These are phyloP conservation scores for Grigorovia humatica DNA, from an alignment of 805 yeast genomes.

Conservation along the genomic window DNA sequence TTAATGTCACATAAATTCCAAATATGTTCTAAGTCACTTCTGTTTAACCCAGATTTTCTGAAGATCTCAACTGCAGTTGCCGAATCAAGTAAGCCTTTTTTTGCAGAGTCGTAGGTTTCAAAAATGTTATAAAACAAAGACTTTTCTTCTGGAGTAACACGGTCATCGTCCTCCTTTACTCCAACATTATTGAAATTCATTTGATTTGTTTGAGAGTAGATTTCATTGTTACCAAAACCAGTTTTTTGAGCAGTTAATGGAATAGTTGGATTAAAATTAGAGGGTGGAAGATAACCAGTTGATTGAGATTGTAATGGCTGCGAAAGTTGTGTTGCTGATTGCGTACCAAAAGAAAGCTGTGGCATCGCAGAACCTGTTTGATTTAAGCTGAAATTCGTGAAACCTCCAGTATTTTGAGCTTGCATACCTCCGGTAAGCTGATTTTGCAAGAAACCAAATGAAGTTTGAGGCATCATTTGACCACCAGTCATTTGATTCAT, in stretches of 20 bases:
- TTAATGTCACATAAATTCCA: constrained; percentile 85
- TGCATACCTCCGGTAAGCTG: constrained; percentile 34
- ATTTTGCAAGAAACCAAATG: constrained; percentile 23
- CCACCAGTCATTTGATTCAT: constrained; percentile 46
- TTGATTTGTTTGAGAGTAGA: constrained; percentile 29
- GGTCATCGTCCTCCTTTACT: constrained; percentile 38
- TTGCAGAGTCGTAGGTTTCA: constrained; percentile 69
- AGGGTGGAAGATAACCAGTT: constrained; percentile 55
- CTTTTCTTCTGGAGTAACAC: constrained; percentile 81
- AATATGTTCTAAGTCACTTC: constrained; percentile 77
- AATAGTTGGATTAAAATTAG: constrained; percentile 23
- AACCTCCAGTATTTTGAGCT: constrained; percentile 34
- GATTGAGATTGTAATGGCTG: constrained; percentile 41
- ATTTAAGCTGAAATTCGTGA: background rate
- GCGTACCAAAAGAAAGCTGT: constrained; percentile 27
- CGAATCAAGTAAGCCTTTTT: constrained; percentile 66
- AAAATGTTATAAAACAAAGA: constrained; percentile 78
- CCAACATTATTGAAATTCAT: constrained; percentile 28
- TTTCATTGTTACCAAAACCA: constrained; percentile 35
- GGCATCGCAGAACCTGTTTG: constrained; percentile 13
- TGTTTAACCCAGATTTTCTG: constrained; percentile 79
- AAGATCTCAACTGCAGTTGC: constrained; percentile 75
- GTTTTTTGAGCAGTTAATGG: constrained; percentile 36
- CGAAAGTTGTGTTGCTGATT: constrained; percentile 22
- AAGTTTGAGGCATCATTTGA: constrained; percentile 24